Evolutionary conservation across 2,329 filamentous ascomycete species (phyloP), one percentile per base, ranked within the genome.

Genomic region (Venturia asperata): DNA sequence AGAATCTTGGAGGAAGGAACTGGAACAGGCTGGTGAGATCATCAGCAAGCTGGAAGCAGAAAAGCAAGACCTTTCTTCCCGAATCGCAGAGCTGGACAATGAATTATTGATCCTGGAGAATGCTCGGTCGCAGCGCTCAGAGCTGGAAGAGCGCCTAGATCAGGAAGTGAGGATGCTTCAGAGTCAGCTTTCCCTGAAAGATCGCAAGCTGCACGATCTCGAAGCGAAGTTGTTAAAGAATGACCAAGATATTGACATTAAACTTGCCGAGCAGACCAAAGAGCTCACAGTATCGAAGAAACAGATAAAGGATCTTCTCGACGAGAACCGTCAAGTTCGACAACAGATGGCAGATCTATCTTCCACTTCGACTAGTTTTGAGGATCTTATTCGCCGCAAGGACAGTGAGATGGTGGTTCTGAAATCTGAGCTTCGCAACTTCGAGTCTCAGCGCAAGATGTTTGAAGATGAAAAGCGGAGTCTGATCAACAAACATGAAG

Each of bases 161-260:
- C 90, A 92, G 68, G 92, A 99, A 71, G 85, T 97, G 70, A 91
- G 90, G 74, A 90, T 97, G 84, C 84, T 99, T 5, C 88, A 93
- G 70, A 97, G 92, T 70, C 93, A 97, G 70, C 79, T 99, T 15
- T 85, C 85, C 64, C 77, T 97, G 67, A 96, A 96, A 75, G 92
- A 97, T 65, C 87, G 91, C 65, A 99, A 97, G 74, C 80, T 91
- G 5, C 87, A 90, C 65, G 94, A 99, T 65, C 81, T 97, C 9
- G 93, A 99, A 74, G 81, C 82, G 42, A 94, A 92, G 72, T 78
- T 97, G 47, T 79, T 97, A 45, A 89, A 91, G 75, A 85, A 88
- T 5, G 92, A 97, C 70, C 91, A 97, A 72, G 92, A 97, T 68
- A 82, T 92, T 19, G 92, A 97, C 70, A 79, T 96, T 70, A 95